These are phyloP conservation scores for Penicillium desertorum DNA, from an alignment of 495 filamentous ascomycete genomes.

Conservation along the genomic window DNA sequence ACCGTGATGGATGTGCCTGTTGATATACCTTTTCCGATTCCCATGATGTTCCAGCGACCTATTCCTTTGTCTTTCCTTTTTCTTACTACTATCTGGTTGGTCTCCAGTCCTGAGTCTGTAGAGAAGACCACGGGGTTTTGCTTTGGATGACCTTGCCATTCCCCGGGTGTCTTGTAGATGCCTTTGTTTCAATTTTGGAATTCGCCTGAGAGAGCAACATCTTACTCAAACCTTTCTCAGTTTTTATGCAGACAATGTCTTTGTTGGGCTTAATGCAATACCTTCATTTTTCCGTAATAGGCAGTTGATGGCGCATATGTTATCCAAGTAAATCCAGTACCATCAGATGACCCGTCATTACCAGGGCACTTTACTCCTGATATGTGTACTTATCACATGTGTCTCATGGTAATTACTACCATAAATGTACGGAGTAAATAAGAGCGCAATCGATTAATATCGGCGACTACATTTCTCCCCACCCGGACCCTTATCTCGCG, in stretches of 20 bases:
- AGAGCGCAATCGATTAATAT: background rate
- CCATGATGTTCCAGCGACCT: constrained; percentile 31
- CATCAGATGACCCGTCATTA: background rate
- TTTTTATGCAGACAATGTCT: background rate
- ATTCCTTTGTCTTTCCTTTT: constrained; percentile 17
- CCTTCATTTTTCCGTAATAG: background rate
- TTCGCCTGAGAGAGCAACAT: constrained; percentile 3
- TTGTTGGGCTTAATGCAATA: constrained; percentile 3
- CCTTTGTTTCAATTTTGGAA: constrained; percentile 7
- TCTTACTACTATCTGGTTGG: constrained; percentile 16
- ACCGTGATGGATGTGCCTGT: constrained; percentile 89
- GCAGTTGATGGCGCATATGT: background rate
- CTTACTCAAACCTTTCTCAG: background rate
- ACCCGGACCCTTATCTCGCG: constrained; percentile 16
- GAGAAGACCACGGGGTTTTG: constrained; percentile 20
- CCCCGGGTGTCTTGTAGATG: constrained; percentile 25
- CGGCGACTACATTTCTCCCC: constrained; percentile 1
- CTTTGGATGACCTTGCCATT: constrained; percentile 12
- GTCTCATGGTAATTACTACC: background rate
- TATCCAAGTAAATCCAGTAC: background rate
- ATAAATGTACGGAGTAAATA: background rate
- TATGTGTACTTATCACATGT: background rate
- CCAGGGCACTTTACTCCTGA: background rate
- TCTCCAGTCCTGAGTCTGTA: constrained; percentile 19
- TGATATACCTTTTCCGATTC: constrained; percentile 45